phyloP scores from a whole-genome alignment of 202 grass and related monocot genomes.

The Saccharum hybrid region DNA sequence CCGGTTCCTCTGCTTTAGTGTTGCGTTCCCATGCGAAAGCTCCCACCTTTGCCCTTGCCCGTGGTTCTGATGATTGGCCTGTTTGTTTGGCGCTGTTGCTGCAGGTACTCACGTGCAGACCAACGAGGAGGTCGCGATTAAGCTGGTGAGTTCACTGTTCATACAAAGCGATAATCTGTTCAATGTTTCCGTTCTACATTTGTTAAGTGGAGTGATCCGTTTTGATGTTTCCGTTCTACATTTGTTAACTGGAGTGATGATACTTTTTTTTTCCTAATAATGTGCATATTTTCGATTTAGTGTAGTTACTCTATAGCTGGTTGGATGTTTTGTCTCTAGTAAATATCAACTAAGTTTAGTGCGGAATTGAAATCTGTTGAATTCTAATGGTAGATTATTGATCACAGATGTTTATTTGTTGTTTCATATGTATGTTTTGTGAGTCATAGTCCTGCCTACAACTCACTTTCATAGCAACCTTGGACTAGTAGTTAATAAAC shows the following conservation, averaged over 20 bases:
- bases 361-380: not conserved
- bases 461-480: constrained; percentile 18
- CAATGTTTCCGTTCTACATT: not conserved
- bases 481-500: not conserved
- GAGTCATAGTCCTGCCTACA: not conserved
- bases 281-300: constrained; percentile 6
- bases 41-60: constrained; percentile 30
- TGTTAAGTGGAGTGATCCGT: not conserved
- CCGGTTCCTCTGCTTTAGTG: not conserved
- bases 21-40: constrained; percentile 17
- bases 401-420: not conserved
- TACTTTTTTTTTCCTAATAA: constrained; percentile 4
- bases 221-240: constrained; percentile 16
- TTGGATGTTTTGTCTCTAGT: not conserved
- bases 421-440: not conserved
- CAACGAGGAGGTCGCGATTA: constrained; percentile 84
- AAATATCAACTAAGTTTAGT: not conserved
- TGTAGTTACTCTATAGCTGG: not conserved
- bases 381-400: not conserved
- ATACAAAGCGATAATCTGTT: not conserved
- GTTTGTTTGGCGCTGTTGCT: constrained; percentile 29
- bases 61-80: constrained; percentile 7
- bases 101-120: constrained; percentile 82
- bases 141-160: constrained; percentile 61
- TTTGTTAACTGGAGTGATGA: not conserved